Evolutionary conservation across 257 asterid species (phyloP).

Genomic region (Schizonepeta tenuifolia): DNA sequence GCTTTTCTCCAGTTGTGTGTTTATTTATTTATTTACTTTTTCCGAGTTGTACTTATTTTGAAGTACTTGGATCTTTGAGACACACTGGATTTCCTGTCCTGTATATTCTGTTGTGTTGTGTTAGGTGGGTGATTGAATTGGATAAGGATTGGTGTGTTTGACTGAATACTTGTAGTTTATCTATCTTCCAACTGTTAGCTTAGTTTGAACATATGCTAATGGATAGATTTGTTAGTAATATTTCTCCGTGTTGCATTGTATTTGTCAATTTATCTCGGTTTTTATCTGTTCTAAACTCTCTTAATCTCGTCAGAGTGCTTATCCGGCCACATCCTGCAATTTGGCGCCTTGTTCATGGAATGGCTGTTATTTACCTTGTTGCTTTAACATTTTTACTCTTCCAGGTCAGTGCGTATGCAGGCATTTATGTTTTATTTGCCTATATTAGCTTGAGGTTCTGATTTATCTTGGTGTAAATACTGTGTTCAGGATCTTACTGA

Average conservation of each 20-base stretch:
- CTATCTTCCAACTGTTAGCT: slow-evolving; percentile 5
- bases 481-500: neutral
- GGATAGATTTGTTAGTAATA: neutral
- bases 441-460: slow-evolving; percentile 6
- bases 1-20: slow-evolving; percentile 35
- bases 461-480: slow-evolving; percentile 8
- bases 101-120: neutral
- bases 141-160: neutral
- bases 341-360: slow-evolving; percentile 98
- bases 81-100: slow-evolving; percentile 7
- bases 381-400: slow-evolving; percentile 93
- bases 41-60: slow-evolving; percentile 18
- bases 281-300: slow-evolving; percentile 1
- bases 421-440: slow-evolving; percentile 8
- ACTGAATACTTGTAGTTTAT: neutral
- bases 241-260: neutral
- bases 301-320: slow-evolving; percentile 66
- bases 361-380: slow-evolving; percentile 92
- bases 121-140: slow-evolving; percentile 6
- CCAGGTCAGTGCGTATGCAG: slow-evolving; percentile 63
- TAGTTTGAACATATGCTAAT: neutral
- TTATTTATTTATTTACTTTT: too few relatives aligned
- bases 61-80: slow-evolving; percentile 4
- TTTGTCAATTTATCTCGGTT: slow-evolving; percentile 14
- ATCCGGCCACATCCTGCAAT: slow-evolving; percentile 97